Evolutionary conservation across 176 grass and related monocot species (phyloP), one percentile per base, ranked within the genome.

Genomic region (Oryza australiensis): DNA sequence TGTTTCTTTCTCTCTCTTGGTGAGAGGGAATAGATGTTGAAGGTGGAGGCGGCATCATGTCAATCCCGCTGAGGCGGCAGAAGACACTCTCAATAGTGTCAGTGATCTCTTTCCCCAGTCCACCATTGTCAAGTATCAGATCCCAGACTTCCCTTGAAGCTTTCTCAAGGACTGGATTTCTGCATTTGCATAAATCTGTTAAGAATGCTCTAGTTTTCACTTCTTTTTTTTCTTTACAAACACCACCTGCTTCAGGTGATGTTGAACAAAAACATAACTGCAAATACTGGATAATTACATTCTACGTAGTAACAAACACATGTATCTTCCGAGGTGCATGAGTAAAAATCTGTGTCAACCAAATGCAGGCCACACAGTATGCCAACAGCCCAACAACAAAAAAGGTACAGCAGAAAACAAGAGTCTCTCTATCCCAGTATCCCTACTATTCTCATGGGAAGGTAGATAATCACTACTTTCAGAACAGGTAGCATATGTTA

Each of bases 101-200:
- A 0, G 89, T 95, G 65, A 99, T 95, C 35, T 95, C 96, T 74
- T 90, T 94, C 45, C 97, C 97, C 45, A 99, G 91, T 59, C 85
- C 89, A 2, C 55, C 89, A 22, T 78, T 84, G 55, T 91, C 92
- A 3, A 94, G 86, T 84, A 99, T 99, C 68, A 99, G 80, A 49
- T 95, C 97, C 97, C 97, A 99, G 64, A 99, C 93, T 1, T 87
- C 93, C 83, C 89, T 94, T 0, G 93, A 99, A 59, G 89, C 96
- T 86, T 99, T 99, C 77, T 99, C 96, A 62, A 99, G 93, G 70
- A 99, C 91, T 1, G 93, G 91, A 76, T 89, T 93, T 83, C 96
- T 99, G 91, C 85, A 85, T 86, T 69, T 1, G 0, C 12, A 79
- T 28, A 69, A 79, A 83, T 8, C n/a, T 79, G 74, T 49, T 49